Evolutionary conservation across 1,139 yeast genomes (phyloP).

Genomic region (Sugiyamaella pinicola): DNA sequence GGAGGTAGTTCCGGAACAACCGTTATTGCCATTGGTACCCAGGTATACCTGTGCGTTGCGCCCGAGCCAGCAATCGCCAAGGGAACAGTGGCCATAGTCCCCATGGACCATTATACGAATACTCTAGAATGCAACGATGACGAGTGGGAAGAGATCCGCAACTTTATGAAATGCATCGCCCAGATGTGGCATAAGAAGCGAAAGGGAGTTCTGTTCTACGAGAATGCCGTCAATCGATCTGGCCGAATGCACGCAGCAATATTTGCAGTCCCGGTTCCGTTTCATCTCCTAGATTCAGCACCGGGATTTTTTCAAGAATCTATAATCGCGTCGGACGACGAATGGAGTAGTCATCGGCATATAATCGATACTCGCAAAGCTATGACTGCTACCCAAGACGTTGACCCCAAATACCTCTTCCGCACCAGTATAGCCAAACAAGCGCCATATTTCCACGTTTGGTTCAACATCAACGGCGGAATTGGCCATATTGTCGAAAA

Average conservation of each 20-base stretch:
- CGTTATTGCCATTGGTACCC: slow-evolving; percentile 40
- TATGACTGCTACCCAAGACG: slow-evolving; percentile 30
- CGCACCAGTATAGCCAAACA: slow-evolving; percentile 49
- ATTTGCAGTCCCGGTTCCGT: slow-evolving; percentile 49
- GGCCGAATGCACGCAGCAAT: slow-evolving; percentile 47
- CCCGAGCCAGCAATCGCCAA: slow-evolving; percentile 46
- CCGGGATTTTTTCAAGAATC: slow-evolving; percentile 50
- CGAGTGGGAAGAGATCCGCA: slow-evolving; percentile 51
- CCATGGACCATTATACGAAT: slow-evolving; percentile 47
- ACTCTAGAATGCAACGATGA: slow-evolving; percentile 48
- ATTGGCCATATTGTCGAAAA: slow-evolving; percentile 55
- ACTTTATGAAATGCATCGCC: slow-evolving; percentile 48
- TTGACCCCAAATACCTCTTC: slow-evolving; percentile 42
- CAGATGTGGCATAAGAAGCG: slow-evolving; percentile 45
- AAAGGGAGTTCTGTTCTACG: slow-evolving; percentile 50
- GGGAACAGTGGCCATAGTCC: slow-evolving; percentile 46
- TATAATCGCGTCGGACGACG: slow-evolving; percentile 45
- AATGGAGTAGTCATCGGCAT: slow-evolving; percentile 47
- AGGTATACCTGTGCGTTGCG: slow-evolving; percentile 39
- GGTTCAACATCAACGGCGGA: slow-evolving; percentile 53
- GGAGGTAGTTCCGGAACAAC: slow-evolving; percentile 33
- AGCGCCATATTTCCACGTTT: slow-evolving; percentile 54
- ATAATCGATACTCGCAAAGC: slow-evolving; percentile 43
- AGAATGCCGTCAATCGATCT: slow-evolving; percentile 44
- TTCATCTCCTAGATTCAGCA: slow-evolving; percentile 38